Evolutionary conservation across 345 rosid species (phyloP).

Genomic region (Barbarea vulgaris): DNA sequence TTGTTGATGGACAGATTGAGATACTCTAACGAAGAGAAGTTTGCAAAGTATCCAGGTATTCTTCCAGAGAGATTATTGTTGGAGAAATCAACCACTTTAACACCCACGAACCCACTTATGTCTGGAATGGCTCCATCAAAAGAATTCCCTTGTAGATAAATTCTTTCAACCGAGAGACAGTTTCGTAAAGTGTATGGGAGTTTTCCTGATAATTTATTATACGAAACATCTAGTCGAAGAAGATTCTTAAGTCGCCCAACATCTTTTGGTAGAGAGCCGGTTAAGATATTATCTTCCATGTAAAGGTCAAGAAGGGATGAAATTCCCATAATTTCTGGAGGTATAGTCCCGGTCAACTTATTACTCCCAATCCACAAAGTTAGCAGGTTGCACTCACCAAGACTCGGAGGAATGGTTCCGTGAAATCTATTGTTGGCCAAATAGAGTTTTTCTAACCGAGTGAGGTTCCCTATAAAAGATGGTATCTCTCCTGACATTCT

Average conservation of each 20-base stretch:
- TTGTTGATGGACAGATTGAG: background rate
- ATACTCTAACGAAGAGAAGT: background rate
- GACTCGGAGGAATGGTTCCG: background rate
- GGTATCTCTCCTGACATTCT: slow-evolving; percentile 1
- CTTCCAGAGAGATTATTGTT: background rate
- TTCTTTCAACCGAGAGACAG: background rate
- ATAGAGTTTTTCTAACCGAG: background rate
- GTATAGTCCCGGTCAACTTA: background rate
- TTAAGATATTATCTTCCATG: background rate
- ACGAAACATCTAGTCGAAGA: background rate
- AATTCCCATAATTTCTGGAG: background rate
- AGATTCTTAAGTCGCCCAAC: background rate
- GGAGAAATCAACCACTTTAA: background rate
- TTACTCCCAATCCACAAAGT: background rate
- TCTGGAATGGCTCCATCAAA: slow-evolving; percentile 19
- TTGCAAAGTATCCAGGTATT: slow-evolving; percentile 19
- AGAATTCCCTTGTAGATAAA: background rate
- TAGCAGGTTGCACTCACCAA: background rate
- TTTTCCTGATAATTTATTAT: slow-evolving; percentile 1
- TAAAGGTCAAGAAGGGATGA: background rate
- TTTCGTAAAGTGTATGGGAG: background rate
- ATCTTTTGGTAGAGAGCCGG: background rate
- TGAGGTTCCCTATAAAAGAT: background rate
- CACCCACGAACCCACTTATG: background rate
- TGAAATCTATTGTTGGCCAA: background rate